Evolutionary conservation across 1,139 yeast species (phyloP).

Genomic region (Protomyces inouyei): DNA sequence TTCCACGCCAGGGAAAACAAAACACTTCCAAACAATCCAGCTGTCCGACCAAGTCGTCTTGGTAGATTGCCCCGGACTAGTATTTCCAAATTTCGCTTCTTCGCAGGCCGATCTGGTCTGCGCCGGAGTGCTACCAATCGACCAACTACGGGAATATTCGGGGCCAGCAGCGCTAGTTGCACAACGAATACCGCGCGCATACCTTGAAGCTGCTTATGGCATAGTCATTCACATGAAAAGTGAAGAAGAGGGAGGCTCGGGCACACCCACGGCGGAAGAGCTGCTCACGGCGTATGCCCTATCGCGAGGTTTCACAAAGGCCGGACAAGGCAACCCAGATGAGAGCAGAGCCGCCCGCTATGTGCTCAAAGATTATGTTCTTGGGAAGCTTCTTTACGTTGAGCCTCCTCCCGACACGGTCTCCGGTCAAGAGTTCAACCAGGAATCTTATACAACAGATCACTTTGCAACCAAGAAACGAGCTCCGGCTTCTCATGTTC

Average conservation of each 20-base stretch:
- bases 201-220: conserved; percentile 88
- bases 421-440: conserved; percentile 62
- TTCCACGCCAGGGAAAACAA: conserved; percentile 97
- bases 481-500: conserved; percentile 20
- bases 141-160: conserved; percentile 89
- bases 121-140: conserved; percentile 96
- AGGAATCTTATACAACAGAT: conserved; percentile 60
- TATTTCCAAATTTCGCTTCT: conserved; percentile 95
- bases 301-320: conserved; percentile 89
- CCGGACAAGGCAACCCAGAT: conserved; percentile 94
- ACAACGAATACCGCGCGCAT: conserved; percentile 81
- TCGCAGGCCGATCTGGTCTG: conserved; percentile 96
- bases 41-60: conserved; percentile 75
- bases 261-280: conserved; percentile 84
- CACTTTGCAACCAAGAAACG: conserved; percentile 34
- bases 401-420: conserved; percentile 71
- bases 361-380: conserved; percentile 88
- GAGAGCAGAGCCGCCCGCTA: conserved; percentile 93
- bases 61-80: conserved; percentile 99
- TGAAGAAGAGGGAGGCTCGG: conserved; percentile 81
- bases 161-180: conserved; percentile 85
- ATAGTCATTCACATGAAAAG: conserved; percentile 74
- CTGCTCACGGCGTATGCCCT: conserved; percentile 87
- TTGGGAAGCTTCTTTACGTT: conserved; percentile 77
- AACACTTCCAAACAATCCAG: conserved; percentile 94